Conservation (phyloP, 768 basidiomycete genomes). For the Pholiota molesta region DNA sequence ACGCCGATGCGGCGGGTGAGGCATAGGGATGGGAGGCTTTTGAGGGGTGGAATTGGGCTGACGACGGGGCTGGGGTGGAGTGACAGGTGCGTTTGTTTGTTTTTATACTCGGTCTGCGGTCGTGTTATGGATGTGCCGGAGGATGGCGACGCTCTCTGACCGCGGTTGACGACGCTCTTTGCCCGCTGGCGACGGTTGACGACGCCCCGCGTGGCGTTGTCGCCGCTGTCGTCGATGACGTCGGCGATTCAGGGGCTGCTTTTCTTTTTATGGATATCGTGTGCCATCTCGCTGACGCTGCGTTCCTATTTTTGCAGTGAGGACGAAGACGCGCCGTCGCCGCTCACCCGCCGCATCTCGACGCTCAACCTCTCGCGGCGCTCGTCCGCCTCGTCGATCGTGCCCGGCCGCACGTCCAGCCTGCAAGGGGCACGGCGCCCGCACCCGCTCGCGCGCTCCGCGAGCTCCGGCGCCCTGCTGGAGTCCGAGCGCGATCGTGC, state of each 20-base stretch:
- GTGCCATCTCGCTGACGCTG: not conserved
- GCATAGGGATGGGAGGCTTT: constrained; percentile 61
- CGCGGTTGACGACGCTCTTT: not conserved
- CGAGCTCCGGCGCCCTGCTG: constrained; percentile 32
- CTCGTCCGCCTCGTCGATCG: constrained; percentile 48
- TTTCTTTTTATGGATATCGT: not conserved
- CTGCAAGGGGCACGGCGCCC: constrained; percentile 8
- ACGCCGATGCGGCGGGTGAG: constrained; percentile 57
- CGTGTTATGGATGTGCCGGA: no score
- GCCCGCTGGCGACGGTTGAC: not conserved
- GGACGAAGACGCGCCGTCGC: constrained; percentile 74
- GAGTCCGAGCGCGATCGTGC: not conserved
- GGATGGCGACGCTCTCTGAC: no score
- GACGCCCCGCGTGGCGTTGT: not conserved
- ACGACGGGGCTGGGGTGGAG: constrained; percentile 79
- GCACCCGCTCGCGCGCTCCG: constrained; percentile 38
- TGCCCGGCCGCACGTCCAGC: constrained; percentile 16
- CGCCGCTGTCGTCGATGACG: no score
- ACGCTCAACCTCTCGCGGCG: constrained; percentile 52
- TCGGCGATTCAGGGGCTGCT: no score
- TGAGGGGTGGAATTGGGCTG: constrained; percentile 66
- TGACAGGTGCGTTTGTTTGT: constrained; percentile 54
- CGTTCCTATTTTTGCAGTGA: constrained; percentile 42
- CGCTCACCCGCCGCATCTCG: constrained; percentile 65
- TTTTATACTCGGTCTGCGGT: no score